A percentile compares a stretch with the other conserved stretches of the same genome.
These are phyloP conservation scores for Pythium biforme DNA, from an alignment of 352 stramenopile genomes.

Conservation along the genomic window DNA sequence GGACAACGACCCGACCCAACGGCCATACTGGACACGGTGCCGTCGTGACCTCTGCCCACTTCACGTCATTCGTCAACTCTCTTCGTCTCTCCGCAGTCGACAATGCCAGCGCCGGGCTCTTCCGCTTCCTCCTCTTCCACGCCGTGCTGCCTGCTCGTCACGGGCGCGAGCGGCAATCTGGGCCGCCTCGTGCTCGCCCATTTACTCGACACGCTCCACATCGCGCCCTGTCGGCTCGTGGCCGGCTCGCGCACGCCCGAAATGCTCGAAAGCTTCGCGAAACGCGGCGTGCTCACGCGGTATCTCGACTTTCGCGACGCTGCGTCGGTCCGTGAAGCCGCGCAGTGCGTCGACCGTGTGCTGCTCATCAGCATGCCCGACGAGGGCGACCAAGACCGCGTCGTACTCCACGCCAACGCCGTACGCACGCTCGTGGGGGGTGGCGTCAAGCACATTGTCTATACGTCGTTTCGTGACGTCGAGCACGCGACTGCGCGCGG, in stretches of 20 bases:
- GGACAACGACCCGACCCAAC: no score
- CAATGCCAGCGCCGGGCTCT: background rate
- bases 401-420: background rate
- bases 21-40: no score
- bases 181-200: constrained; percentile 19
- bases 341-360: constrained; percentile 21
- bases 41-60: no score
- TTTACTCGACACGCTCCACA: constrained; percentile 25
- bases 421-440: constrained; percentile 4
- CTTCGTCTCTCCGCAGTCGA: background rate
- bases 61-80: background rate
- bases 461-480: constrained; percentile 16
- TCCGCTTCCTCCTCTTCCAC: background rate
- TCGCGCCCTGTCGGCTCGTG: constrained; percentile 23
- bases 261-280: constrained; percentile 7
- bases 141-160: constrained; percentile 23
- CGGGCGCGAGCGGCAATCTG: constrained; percentile 23
- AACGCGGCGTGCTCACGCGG: constrained; percentile 14
- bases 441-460: constrained; percentile 18
- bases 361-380: constrained; percentile 20
- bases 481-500: constrained; percentile 3
- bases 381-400: background rate
- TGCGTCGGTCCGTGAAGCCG: constrained; percentile 13
- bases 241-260: constrained; percentile 22
- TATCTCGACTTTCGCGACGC: constrained; percentile 19